Evolutionary conservation across 805 yeast species (phyloP).

Genomic region (Peterozyma toletana): DNA sequence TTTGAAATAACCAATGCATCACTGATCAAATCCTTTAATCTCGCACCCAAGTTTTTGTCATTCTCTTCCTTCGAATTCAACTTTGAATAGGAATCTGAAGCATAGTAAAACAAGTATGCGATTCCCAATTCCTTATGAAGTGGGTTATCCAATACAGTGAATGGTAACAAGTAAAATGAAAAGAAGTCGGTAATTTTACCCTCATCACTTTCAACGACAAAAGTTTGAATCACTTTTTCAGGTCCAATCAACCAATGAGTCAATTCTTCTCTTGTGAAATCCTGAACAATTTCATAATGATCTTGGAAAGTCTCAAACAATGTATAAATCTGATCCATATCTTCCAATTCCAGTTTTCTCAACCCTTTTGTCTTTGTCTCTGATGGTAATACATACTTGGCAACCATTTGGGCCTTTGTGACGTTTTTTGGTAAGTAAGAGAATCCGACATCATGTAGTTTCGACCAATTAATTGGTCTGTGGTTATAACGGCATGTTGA

Average conservation of each 20-base stretch:
- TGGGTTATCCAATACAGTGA: conserved; percentile 66
- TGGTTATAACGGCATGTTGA: conserved; percentile 86
- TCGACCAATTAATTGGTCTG: conserved; percentile 90
- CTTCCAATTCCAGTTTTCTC: conserved; percentile 50
- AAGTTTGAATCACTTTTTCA: conserved; percentile 54
- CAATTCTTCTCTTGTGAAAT: conserved; percentile 58
- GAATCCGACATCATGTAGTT: conserved; percentile 84
- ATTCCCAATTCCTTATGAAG: conserved; percentile 65
- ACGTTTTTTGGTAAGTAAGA: conserved; percentile 68
- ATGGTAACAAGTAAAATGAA: conserved; percentile 85
- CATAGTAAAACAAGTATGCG: conserved; percentile 88
- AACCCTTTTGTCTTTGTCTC: conserved; percentile 43
- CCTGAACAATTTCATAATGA: conserved; percentile 68
- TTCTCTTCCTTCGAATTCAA: conserved; percentile 19
- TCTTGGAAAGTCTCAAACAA: conserved; percentile 58
- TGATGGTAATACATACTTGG: conserved; percentile 50
- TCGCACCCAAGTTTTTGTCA: conserved; percentile 34
- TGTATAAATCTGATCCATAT: conserved; percentile 55
- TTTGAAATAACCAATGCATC: conserved; percentile 78
- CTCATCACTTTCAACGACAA: conserved; percentile 62
- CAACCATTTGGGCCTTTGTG: conserved; percentile 61
- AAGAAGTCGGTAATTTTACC: conserved; percentile 80
- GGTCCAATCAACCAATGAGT: conserved; percentile 76
- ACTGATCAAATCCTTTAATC: conserved; percentile 54
- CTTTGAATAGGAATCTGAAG: conserved; percentile 49